Conservation (phyloP, 441 rosid genomes). For the Croton laevigatus region DNA sequence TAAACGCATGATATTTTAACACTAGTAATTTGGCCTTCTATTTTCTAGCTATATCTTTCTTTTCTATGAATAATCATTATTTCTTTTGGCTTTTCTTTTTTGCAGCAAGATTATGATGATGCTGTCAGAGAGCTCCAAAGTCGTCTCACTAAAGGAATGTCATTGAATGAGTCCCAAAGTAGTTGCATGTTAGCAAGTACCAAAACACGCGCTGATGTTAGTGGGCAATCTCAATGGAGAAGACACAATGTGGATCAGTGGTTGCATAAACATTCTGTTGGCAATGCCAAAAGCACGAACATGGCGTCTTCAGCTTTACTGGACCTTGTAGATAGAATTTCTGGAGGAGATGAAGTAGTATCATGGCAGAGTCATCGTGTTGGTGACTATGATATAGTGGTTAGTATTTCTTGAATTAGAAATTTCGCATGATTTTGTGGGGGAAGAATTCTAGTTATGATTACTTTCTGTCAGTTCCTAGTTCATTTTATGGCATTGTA, state of each 20-base stretch:
- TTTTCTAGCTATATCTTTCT: neutral
- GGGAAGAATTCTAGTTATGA: neutral
- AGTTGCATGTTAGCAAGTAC: conserved; percentile 27
- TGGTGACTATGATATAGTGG: conserved; percentile 48
- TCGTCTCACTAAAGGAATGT: conserved; percentile 46
- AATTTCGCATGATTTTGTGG: conserved; percentile 18
- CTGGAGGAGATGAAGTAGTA: conserved; percentile 45
- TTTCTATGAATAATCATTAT: conserved; percentile 1
- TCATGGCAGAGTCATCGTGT: conserved; percentile 40
- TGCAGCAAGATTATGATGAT: conserved; percentile 52
- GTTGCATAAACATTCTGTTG: conserved; percentile 44
- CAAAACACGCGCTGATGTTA: conserved; percentile 22
- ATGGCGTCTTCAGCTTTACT: conserved; percentile 33
- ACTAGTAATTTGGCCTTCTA: neutral
- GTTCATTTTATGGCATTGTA: neutral
- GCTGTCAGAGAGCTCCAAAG: conserved; percentile 56
- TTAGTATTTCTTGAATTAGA: conserved; percentile 30
- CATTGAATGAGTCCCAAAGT: conserved; percentile 43
- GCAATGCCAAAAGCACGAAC: conserved; percentile 31
- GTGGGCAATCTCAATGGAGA: conserved; percentile 30
- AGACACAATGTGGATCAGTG: conserved; percentile 46
- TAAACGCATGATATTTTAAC: no score
- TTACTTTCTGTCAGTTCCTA: neutral
- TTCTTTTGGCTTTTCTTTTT: neutral
- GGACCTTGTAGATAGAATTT: conserved; percentile 43